Conservation (phyloP, 2,329 filamentous ascomycete species). For the Neonectria sp. region DNA sequence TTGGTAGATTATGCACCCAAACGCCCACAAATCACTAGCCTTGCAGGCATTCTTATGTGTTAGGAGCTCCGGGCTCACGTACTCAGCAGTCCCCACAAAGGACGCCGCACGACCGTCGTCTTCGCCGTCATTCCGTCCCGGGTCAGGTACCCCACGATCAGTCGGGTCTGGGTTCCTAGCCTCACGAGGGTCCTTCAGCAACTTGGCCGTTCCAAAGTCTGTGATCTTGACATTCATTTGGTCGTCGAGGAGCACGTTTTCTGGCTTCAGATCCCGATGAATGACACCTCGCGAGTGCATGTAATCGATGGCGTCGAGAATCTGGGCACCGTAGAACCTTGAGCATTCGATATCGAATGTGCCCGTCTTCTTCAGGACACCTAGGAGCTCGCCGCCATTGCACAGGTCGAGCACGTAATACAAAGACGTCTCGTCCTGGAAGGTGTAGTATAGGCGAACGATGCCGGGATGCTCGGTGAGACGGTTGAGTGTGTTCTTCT, state of each 20-base stretch:
- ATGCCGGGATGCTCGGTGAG: slow-evolving; percentile 97
- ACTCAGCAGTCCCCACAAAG: slow-evolving; percentile 97
- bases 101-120: slow-evolving; percentile 87
- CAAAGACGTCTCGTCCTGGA: slow-evolving; percentile 94
- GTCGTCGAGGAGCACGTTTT: slow-evolving; percentile 95
- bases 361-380: slow-evolving; percentile 92
- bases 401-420: slow-evolving; percentile 98
- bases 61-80: slow-evolving; percentile 96
- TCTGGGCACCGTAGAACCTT: slow-evolving; percentile 94
- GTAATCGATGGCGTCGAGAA: slow-evolving; percentile 95
- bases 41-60: slow-evolving; percentile 98
- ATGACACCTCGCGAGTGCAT: slow-evolving; percentile 98
- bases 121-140: slow-evolving; percentile 55
- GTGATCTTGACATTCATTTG: slow-evolving; percentile 99
- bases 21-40: slow-evolving; percentile 97
- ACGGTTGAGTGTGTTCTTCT: slow-evolving; percentile 97
- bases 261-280: slow-evolving; percentile 95
- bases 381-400: slow-evolving; percentile 90
- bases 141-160: slow-evolving; percentile 55
- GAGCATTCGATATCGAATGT: slow-evolving; percentile 97
- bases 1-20: slow-evolving; percentile 98
- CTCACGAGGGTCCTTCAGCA: slow-evolving; percentile 68
- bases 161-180: slow-evolving; percentile 60
- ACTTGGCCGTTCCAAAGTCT: slow-evolving; percentile 98
- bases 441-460: slow-evolving; percentile 97